Base-by-base conservation (phyloP, 495 filamentous ascomycete species). In the Neurospora discreta region DNA sequence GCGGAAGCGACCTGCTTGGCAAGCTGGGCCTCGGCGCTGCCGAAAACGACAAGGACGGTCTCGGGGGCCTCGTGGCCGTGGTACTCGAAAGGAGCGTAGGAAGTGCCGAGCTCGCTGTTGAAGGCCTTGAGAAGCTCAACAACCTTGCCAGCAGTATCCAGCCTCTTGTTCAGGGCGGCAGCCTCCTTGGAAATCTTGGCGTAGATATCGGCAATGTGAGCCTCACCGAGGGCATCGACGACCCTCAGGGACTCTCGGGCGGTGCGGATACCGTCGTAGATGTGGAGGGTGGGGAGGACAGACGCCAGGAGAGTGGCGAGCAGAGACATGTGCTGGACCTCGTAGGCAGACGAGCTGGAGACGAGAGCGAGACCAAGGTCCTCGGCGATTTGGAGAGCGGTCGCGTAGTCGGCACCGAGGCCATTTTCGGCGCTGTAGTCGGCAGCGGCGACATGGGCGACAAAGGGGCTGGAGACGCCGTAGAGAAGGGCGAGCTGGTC, bases 301-400 rank as follows among this genome's bases (percentile, higher is more conserved):
- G 86, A 87, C 3, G 95, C 91, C 46, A 97, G 82, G 16, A 98
- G 80, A 2, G 94, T 98, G 10, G 95, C 87, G 77, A 98, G 89
- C 16, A 99, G 84, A 6, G 95, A 87, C 90, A 98, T 98, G 81
- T 99, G 96, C 85, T 99, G 95, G 39, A 91, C 86, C 80, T 99
- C 95, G 74, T 96, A 92, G 36, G 89, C 88, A 36, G 93, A 98
- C 36, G 89, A 88, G 76, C 93, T 97, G 42, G 91, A 89, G 15
- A 99, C 86, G 40, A 98, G 86, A 44, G 90, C 95, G 30, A 97
- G 82, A 16, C 96, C 95, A 38, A 98, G 87, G 46, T 98, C 95
- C 78, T 98, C 95, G n/a, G 93, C 91, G 26, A 95, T 82, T 70
- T 89, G 87, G 71, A 98, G 82, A 1, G 92, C 90, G 33, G 90